These are phyloP conservation scores for Onygena corvina DNA, from an alignment of 2,329 filamentous ascomycete species.

Conservation along the genomic window DNA sequence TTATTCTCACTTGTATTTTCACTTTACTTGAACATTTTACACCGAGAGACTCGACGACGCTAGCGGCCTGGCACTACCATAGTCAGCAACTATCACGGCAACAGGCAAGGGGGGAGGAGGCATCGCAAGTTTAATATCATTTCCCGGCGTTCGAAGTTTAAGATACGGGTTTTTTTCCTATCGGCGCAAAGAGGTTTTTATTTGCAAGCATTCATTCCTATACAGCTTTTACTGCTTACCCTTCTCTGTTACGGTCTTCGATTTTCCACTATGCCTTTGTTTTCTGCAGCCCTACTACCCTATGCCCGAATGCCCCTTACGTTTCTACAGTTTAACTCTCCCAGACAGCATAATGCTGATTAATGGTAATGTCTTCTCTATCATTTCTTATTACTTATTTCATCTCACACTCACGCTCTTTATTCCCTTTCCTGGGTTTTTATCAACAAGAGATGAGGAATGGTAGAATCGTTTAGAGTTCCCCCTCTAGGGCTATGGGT, in stretches of 20 bases:
- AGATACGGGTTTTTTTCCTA: conserved; percentile 4
- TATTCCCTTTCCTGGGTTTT: background rate
- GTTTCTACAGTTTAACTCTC: background rate
- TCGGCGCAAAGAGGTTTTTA: conserved; percentile 5
- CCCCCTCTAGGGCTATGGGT: background rate
- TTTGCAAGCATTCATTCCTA: conserved; percentile 3
- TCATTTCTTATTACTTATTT: background rate
- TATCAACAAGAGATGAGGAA: background rate
- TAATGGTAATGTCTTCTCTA: conserved; percentile 8
- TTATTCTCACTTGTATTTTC: background rate
- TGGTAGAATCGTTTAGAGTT: background rate
- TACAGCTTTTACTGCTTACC: background rate
- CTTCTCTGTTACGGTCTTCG: too few relatives aligned
- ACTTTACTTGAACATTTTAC: conserved; percentile 4
- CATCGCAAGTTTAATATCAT: conserved; percentile 7
- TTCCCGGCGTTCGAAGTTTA: conserved; percentile 7
- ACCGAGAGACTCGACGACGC: conserved; percentile 2
- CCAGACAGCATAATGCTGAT: background rate
- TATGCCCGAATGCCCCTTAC: background rate
- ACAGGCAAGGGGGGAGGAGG: conserved; percentile 3
- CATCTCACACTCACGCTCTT: background rate
- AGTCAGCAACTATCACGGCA: conserved; percentile 2
- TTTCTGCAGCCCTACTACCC: background rate
- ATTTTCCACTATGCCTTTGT: too few relatives aligned
- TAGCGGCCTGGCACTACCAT: conserved; percentile 3